Conservation (phyloP, 768 basidiomycete species). For the Cystobasidium tubakii region DNA sequence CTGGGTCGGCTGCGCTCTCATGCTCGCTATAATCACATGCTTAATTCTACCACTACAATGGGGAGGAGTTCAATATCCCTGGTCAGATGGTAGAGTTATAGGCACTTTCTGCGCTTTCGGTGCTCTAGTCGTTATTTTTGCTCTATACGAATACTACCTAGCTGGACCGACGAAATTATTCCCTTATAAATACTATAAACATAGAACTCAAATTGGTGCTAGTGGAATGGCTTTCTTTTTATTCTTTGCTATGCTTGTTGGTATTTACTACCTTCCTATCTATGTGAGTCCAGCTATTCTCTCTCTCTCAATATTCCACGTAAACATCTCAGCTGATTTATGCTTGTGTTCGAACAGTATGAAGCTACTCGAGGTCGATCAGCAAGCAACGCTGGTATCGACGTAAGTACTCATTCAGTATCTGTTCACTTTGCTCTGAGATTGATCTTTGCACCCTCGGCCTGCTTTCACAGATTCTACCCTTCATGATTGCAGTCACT, state of each 20-base stretch:
- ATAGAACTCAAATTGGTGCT: conserved; percentile 23
- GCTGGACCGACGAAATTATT: conserved; percentile 50
- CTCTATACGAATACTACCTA: conserved; percentile 44
- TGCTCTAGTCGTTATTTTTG: conserved; percentile 36
- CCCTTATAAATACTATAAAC: conserved; percentile 48
- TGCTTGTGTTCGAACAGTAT: conserved; percentile 39
- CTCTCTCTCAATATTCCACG: too few relatives aligned
- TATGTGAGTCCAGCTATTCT: background rate
- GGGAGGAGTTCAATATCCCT: conserved; percentile 53
- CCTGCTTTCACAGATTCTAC: conserved; percentile 51
- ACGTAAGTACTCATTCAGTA: too few relatives aligned
- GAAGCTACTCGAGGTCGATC: conserved; percentile 49
- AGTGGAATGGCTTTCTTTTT: conserved; percentile 21
- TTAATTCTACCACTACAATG: conserved; percentile 22
- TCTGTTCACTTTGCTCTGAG: too few relatives aligned
- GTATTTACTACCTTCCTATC: conserved; percentile 43
- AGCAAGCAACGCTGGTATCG: conserved; percentile 47
- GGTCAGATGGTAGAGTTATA: conserved; percentile 55
- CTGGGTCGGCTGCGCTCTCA: conserved; percentile 4
- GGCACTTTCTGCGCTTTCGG: conserved; percentile 45
- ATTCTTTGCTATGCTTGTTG: conserved; percentile 42
- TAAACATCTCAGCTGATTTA: background rate
- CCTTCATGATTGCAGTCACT: conserved; percentile 50
- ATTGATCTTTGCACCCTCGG: too few relatives aligned
- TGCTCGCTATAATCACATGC: conserved; percentile 22